Base-by-base conservation (phyloP, 768 basidiomycete genomes). In the Naematelia aurantialba region DNA sequence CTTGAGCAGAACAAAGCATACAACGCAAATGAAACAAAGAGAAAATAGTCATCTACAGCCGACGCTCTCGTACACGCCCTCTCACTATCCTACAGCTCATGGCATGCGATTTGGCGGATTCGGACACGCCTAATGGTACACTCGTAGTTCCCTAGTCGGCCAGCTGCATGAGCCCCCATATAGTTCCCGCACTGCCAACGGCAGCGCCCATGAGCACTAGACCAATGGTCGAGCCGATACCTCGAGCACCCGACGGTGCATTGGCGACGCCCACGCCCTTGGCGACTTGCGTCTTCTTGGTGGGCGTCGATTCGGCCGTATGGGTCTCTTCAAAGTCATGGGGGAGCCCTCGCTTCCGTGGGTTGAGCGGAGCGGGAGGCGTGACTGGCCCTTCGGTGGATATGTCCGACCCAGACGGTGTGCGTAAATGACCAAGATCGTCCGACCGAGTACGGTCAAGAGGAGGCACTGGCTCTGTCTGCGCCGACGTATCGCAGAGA, bases 91-190 rank as follows among this genome's bases (percentile, higher is more conserved):
- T n/a, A n/a, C n/a, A n/a, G n/a, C n/a, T n/a, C n/a, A n/a, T n/a
- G n/a, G n/a, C n/a, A n/a, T n/a, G n/a, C n/a, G n/a, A n/a, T n/a
- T n/a, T n/a, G n/a, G n/a, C n/a, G n/a, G n/a, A n/a, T n/a, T n/a
- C n/a, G n/a, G n/a, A n/a, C n/a, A n/a, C n/a, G n/a, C n/a, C n/a
- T n/a, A n/a, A n/a, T n/a, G n/a, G n/a, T n/a, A n/a, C n/a, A n/a
- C n/a, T n/a, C n/a, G n/a, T n/a, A n/a, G n/a, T n/a, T n/a, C n/a
- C n/a, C n/a, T 17, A 39, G 17, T 39, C 34, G 34, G 34, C 68
- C 34, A 65, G 17, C 53, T 65, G 61, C 66, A 67, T 67, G 27
- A 70, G 47, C 1, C 66, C 69, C 10, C 52, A 59, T 30, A 70
- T 58, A 10, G 69, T 68, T 25, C 69, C 62, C 3, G 57, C 63